Evolutionary conservation across 768 basidiomycete species (phyloP), one percentile per base, ranked within the genome.

Genomic region (Termitomyces titanicus): DNA sequence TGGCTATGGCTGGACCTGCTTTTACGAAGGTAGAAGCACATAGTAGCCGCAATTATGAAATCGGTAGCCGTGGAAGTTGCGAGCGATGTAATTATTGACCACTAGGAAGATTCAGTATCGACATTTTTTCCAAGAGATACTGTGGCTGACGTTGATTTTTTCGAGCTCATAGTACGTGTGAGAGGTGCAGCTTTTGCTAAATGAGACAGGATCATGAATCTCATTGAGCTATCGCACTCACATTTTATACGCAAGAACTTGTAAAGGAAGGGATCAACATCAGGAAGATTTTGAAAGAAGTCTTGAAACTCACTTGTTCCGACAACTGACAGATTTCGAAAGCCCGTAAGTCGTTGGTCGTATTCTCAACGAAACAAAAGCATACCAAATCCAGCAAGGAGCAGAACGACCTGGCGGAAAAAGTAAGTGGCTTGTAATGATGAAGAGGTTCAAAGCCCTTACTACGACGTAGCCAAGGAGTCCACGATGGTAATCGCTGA

Each of bases 21-120:
- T 57, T 70, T 70, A 38, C 57, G 50, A 25, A 72, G 63, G 43
- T 72, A 72, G 40, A 42, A 71, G 59, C 70, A 72, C 70, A 72
- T 72, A 0, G 69, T 61, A 10, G 55, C 59, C 17, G 71, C 61
- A 47, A 79, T 75, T 34, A 75, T 55, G 53, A 79, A 74, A 53
- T 80, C 78, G 55, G 77, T 78, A 20, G 68, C 51, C 0, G 79
- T 79, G 7, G 74, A 68, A 0, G 76, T 68, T 2, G 72, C 74
- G 2, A 79, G 63, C 0, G 77, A 76, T 15, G 72, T 65, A 27
- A 73, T 64, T 47, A 80, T 70, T 1, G 70, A 67, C 77, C 77
- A 79, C 76, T 79, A 38, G 25, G 11, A 20, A 6, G 3, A 33
- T 8, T 54, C 0, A 54, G 20, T 8, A 40, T 13, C 17, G 3